Evolutionary conservation across 2,329 filamentous ascomycete genomes (phyloP).

Genomic region (Verticillium longisporum): DNA sequence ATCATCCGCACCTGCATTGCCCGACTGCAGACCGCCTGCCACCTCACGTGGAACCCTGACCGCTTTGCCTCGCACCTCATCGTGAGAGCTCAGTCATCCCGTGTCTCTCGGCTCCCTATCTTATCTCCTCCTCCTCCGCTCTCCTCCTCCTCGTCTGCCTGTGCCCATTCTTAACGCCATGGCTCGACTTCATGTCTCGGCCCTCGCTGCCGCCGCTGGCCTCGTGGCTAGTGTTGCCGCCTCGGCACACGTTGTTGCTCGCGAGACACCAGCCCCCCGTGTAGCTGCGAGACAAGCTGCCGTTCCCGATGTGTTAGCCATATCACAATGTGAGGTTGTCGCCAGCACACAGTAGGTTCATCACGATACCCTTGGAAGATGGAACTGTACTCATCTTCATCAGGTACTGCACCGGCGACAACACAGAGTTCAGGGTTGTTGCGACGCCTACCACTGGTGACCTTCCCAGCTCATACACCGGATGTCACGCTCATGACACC

Average conservation of each 20-base stretch:
- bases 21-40: not conserved
- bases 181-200: not conserved
- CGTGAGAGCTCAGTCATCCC: not conserved
- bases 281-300: conserved; percentile 22
- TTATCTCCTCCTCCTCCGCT: not conserved
- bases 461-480: conserved; percentile 26
- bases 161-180: not conserved
- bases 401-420: conserved; percentile 9
- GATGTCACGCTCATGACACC: conserved; percentile 43
- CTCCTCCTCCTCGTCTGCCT: too few species aligned
- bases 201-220: not conserved
- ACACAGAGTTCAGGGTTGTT: conserved; percentile 8
- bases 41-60: not conserved
- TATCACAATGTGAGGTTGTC: conserved; percentile 10
- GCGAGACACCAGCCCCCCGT: conserved; percentile 6
- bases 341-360: conserved; percentile 10
- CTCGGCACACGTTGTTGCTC: conserved; percentile 6
- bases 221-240: not conserved
- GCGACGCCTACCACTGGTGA: conserved; percentile 8
- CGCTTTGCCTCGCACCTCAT: not conserved
- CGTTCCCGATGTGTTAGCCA: conserved; percentile 8
- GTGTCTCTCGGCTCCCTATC: not conserved
- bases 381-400: not conserved
- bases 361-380: not conserved
- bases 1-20: not conserved